phyloP scores from a whole-genome alignment of 164 flowering plant species.

The Akebia trifoliata region DNA sequence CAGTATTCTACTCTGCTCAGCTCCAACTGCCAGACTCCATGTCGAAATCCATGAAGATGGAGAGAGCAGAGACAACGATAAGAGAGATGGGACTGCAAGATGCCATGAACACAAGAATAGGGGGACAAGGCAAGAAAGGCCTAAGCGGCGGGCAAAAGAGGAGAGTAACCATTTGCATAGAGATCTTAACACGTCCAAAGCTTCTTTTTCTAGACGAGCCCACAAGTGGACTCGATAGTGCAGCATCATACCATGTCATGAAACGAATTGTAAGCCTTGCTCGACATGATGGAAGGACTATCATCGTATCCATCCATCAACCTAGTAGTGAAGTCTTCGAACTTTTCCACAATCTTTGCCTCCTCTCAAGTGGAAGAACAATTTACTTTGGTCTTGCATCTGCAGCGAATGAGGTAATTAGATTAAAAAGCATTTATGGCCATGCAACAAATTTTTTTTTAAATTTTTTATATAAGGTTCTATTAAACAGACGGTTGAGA shows the following conservation, averaged over 20 bases:
- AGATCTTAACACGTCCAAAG: slow-evolving; percentile 49
- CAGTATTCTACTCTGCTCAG: slow-evolving; percentile 57
- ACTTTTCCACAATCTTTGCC: slow-evolving; percentile 50
- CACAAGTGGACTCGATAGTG: slow-evolving; percentile 68
- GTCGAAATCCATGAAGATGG: slow-evolving; percentile 34
- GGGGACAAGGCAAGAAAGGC: slow-evolving; percentile 50
- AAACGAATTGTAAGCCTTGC: slow-evolving; percentile 27
- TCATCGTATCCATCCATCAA: slow-evolving; percentile 67
- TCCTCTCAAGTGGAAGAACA: slow-evolving; percentile 56
- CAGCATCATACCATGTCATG: slow-evolving; percentile 55
- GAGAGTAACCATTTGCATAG: slow-evolving; percentile 55
- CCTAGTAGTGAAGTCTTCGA: slow-evolving; percentile 64
- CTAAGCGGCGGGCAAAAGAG: slow-evolving; percentile 62
- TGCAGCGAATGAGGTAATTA: slow-evolving; percentile 37
- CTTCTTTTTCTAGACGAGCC: slow-evolving; percentile 72
- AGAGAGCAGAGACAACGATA: slow-evolving; percentile 47
- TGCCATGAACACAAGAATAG: slow-evolving; percentile 46
- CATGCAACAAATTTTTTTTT: too few species aligned
- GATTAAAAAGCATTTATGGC: too few species aligned
- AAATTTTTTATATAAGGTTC: too few species aligned
- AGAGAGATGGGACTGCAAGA: slow-evolving; percentile 60
- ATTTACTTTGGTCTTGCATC: slow-evolving; percentile 56
- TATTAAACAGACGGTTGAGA: too few species aligned
- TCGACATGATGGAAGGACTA: slow-evolving; percentile 36
- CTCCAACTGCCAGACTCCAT: slow-evolving; percentile 52